Conservation (phyloP, 306 rosid genomes). For the Erythrophleum fordii region DNA sequence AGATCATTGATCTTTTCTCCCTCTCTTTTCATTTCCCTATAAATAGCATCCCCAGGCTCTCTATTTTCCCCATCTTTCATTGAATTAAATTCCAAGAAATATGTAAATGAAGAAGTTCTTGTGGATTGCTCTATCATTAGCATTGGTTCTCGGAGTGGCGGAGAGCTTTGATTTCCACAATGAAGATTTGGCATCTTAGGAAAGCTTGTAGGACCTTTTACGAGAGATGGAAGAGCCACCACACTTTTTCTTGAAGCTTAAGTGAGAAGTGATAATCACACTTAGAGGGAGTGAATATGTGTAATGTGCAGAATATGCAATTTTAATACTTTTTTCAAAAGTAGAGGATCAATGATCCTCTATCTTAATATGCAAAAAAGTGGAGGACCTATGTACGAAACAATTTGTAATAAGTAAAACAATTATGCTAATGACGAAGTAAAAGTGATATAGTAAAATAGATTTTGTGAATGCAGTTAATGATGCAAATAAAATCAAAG, state of each 20-base stretch:
- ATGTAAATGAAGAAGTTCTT: conserved; percentile 46
- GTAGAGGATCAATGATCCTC: too few relatives aligned
- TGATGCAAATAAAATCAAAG: too few relatives aligned
- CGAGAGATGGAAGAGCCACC: conserved; percentile 66
- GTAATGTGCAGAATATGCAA: too few relatives aligned
- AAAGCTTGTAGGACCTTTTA: conserved; percentile 59
- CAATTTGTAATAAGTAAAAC: too few relatives aligned
- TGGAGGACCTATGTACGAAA: too few relatives aligned
- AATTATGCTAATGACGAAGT: too few relatives aligned
- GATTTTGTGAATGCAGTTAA: too few relatives aligned
- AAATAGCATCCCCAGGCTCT: conserved; percentile 39
- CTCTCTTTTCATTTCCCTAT: conserved; percentile 40
- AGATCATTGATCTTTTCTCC: conserved; percentile 26
- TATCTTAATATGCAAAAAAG: too few relatives aligned
- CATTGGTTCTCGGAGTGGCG: conserved; percentile 41
- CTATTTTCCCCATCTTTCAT: conserved; percentile 42
- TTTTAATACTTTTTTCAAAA: too few relatives aligned
- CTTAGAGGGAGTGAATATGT: too few relatives aligned
- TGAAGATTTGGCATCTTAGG: conserved; percentile 47
- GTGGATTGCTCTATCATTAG: conserved; percentile 37
- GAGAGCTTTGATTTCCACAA: conserved; percentile 52
- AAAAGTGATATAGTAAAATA: too few relatives aligned
- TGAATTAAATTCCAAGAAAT: conserved; percentile 17
- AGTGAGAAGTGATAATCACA: too few relatives aligned
- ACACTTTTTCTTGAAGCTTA: conserved; percentile 53